phyloP scores from a whole-genome alignment of 2,329 filamentous ascomycete genomes.

The Microdochium bolleyi region DNA sequence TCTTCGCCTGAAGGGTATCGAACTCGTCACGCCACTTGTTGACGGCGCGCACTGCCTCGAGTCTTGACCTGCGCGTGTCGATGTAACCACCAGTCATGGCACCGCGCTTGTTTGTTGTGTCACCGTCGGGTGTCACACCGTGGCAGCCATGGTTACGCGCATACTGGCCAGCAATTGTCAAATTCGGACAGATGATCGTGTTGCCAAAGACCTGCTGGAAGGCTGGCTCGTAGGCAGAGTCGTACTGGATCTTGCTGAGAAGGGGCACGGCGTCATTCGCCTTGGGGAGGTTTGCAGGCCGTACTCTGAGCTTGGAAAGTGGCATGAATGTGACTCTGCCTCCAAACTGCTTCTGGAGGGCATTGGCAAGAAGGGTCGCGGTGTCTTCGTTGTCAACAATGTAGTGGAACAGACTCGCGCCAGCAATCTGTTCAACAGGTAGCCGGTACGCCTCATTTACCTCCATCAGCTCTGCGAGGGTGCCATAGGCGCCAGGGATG shows the following conservation, averaged over 20 bases:
- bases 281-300: slow-evolving; percentile 68
- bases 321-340: slow-evolving; percentile 95
- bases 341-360: slow-evolving; percentile 68
- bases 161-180: slow-evolving; percentile 83
- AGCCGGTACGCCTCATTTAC: slow-evolving; percentile 79
- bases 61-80: slow-evolving; percentile 74
- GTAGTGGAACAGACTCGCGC: slow-evolving; percentile 89
- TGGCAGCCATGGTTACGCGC: slow-evolving; percentile 86
- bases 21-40: slow-evolving; percentile 68
- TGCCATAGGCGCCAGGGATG: slow-evolving; percentile 83
- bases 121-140: slow-evolving; percentile 90
- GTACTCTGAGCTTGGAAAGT: slow-evolving; percentile 69
- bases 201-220: slow-evolving; percentile 95
- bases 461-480: slow-evolving; percentile 84
- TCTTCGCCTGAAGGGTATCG: slow-evolving; percentile 57
- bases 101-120: slow-evolving; percentile 90
- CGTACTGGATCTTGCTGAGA: slow-evolving; percentile 75
- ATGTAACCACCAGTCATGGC: slow-evolving; percentile 93
- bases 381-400: slow-evolving; percentile 89
- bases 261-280: slow-evolving; percentile 83
- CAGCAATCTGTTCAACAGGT: slow-evolving; percentile 87
- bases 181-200: slow-evolving; percentile 85
- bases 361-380: slow-evolving; percentile 71
- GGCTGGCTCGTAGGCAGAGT: slow-evolving; percentile 69
- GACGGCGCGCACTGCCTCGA: slow-evolving; percentile 75